A percentile compares a stretch with the other conserved stretches of the same genome.
Conservation (phyloP, 2,329 filamentous ascomycete genomes). For the Fusarium buxicola region DNA sequence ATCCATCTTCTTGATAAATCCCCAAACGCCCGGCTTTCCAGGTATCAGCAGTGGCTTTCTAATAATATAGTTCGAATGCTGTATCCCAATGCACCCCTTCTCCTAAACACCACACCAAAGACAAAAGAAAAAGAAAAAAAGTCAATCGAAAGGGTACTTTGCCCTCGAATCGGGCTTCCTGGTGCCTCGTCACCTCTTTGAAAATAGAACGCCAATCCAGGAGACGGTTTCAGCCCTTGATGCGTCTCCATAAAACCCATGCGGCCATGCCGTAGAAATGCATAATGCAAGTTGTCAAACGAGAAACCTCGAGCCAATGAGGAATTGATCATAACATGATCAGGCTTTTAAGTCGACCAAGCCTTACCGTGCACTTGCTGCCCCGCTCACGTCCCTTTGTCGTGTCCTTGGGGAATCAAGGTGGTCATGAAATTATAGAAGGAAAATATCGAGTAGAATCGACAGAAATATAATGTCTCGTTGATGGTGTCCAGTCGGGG, state of each 20-base stretch:
- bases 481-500: not conserved
- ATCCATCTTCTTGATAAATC: constrained; percentile 17
- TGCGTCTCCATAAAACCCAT: constrained; percentile 53
- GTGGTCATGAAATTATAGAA: constrained; percentile 18
- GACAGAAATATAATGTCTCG: not conserved
- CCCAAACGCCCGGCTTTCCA: constrained; percentile 34
- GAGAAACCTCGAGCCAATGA: constrained; percentile 23
- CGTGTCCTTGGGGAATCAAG: constrained; percentile 9
- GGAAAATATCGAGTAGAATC: constrained; percentile 7
- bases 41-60: constrained; percentile 38
- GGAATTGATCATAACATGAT: constrained; percentile 20
- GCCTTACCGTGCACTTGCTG: constrained; percentile 2
- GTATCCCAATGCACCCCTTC: constrained; percentile 24
- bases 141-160: not conserved
- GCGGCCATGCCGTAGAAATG: constrained; percentile 45
- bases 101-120: constrained; percentile 16
- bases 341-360: constrained; percentile 1
- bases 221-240: constrained; percentile 70
- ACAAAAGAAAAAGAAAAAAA: not conserved
- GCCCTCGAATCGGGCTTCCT: constrained; percentile 14
- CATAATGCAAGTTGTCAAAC: constrained; percentile 37
- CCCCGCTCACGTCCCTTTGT: not conserved
- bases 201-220: constrained; percentile 44
- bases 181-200: constrained; percentile 12
- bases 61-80: constrained; percentile 31